Percentiles rank a stretch among this genome's conserved stretches.
These are phyloP conservation scores for Crithidia fasciculata DNA, from an alignment of 208 protist species.

Conservation along the genomic window DNA sequence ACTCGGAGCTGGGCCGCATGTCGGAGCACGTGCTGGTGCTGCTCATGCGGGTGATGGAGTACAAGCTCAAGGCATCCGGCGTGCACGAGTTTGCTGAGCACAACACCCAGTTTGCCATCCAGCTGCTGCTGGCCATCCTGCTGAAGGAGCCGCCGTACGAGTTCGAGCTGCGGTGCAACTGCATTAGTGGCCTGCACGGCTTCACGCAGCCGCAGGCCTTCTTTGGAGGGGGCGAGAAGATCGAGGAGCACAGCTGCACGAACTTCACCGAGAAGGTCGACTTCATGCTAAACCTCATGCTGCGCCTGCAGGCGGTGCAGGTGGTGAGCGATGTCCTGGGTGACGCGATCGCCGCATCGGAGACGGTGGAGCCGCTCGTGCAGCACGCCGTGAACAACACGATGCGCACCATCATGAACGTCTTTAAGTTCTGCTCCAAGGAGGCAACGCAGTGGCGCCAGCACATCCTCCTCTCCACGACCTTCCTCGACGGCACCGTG, in stretches of 20 bases:
- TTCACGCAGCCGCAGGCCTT: conserved; percentile 93
- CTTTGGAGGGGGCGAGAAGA: conserved; percentile 66
- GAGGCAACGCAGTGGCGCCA: conserved; percentile 86
- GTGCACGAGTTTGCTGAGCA: conserved; percentile 91
- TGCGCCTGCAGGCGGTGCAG: conserved; percentile 84
- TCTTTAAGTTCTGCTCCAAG: conserved; percentile 86
- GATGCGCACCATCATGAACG: conserved; percentile 93
- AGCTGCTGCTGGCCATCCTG: conserved; percentile 90
- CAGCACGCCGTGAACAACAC: conserved; percentile 70
- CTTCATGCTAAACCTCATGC: conserved; percentile 86
- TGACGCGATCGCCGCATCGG: conserved; percentile 49
- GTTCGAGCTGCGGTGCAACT: conserved; percentile 89
- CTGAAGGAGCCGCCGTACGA: conserved; percentile 93
- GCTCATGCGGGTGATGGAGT: conserved; percentile 88
- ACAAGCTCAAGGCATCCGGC: conserved; percentile 87
- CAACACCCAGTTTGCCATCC: conserved; percentile 92
- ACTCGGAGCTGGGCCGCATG: conserved; percentile 92
- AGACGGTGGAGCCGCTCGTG: conserved; percentile 27
- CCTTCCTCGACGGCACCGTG: conserved; percentile 78
- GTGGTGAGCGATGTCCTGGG: conserved; percentile 86
- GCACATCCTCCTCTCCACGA: conserved; percentile 90
- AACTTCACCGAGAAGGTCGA: conserved; percentile 92
- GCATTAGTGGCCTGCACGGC: conserved; percentile 84
- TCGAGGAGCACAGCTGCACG: conserved; percentile 80
- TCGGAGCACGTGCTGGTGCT: conserved; percentile 93